phyloP scores from a whole-genome alignment of 108 stramenopile species.

The Nannochloropsis salina region DNA sequence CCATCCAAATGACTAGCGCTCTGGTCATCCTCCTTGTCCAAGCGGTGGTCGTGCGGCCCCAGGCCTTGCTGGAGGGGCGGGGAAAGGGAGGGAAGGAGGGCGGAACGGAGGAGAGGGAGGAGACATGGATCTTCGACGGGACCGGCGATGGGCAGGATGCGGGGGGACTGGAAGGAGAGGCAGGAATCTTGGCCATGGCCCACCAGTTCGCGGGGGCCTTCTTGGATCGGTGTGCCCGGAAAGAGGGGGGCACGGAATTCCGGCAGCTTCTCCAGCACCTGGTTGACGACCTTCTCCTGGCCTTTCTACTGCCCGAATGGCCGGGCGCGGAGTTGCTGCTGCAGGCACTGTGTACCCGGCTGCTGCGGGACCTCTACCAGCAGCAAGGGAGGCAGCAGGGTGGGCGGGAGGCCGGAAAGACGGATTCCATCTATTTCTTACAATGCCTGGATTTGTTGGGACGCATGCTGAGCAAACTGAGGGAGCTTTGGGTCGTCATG shows the following conservation, averaged over 20 bases:
- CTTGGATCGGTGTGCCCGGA: constrained; percentile 26
- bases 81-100: constrained; percentile 35
- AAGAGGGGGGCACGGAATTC: constrained; percentile 53
- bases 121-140: constrained; percentile 22
- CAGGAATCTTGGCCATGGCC: constrained; percentile 17
- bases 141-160: constrained; percentile 27
- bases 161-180: constrained; percentile 21
- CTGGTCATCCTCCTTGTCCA: constrained; percentile 71
- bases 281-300: constrained; percentile 74
- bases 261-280: constrained; percentile 72
- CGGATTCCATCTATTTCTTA: not conserved
- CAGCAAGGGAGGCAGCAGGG: constrained; percentile 44
- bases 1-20: constrained; percentile 73
- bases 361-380: constrained; percentile 60
- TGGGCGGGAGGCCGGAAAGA: constrained; percentile 41
- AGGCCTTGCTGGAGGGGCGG: constrained; percentile 23
- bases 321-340: constrained; percentile 83
- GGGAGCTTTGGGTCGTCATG: not conserved
- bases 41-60: constrained; percentile 58
- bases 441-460: not conserved
- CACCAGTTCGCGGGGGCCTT: constrained; percentile 38
- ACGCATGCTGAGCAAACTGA: not conserved
- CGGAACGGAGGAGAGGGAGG: constrained; percentile 32
- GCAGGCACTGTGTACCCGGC: constrained; percentile 55
- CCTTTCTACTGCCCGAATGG: constrained; percentile 70